Percentiles rank a stretch among this genome's conserved stretches.
phyloP scores from a whole-genome alignment of 2,329 filamentous ascomycete genomes.

The Fusarium sterilihyphosum region DNA sequence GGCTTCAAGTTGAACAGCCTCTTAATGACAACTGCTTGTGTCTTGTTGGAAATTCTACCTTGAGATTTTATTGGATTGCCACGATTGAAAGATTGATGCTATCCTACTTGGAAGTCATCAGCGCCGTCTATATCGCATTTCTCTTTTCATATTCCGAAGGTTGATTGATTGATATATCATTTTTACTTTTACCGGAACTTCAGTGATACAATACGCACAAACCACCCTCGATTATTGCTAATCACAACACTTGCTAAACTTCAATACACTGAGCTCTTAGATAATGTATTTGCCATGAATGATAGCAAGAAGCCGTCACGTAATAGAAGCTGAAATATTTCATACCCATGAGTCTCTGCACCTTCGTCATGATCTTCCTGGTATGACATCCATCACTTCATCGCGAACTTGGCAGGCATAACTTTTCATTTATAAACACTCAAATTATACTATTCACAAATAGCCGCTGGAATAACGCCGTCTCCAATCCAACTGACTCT shows the following conservation, averaged over 20 bases:
- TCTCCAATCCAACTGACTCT: constrained; percentile 37
- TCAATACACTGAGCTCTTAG: background rate
- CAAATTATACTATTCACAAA: constrained; percentile 36
- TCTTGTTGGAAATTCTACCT: background rate
- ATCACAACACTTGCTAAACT: background rate
- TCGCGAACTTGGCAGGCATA: background rate
- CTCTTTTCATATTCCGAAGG: background rate
- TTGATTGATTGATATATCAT: background rate
- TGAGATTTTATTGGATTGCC: background rate
- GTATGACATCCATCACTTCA: background rate
- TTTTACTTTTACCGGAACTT: too few relatives aligned
- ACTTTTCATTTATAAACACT: background rate
- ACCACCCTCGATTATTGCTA: background rate
- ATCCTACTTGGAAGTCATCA: background rate
- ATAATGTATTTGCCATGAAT: background rate
- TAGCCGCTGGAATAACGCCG: constrained; percentile 33
- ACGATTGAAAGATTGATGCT: background rate
- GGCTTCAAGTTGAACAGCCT: constrained; percentile 14
- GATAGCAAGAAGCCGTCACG: too few relatives aligned
- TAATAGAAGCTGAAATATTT: background rate
- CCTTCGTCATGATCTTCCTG: background rate
- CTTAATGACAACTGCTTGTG: constrained; percentile 19
- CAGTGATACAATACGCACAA: background rate
- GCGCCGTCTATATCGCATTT: background rate
- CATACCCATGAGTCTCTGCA: background rate